Percentiles rank a stretch among this genome's conserved stretches.
These are phyloP conservation scores for Boletellus emodensis DNA, from an alignment of 768 basidiomycete species.

Conservation along the genomic window DNA sequence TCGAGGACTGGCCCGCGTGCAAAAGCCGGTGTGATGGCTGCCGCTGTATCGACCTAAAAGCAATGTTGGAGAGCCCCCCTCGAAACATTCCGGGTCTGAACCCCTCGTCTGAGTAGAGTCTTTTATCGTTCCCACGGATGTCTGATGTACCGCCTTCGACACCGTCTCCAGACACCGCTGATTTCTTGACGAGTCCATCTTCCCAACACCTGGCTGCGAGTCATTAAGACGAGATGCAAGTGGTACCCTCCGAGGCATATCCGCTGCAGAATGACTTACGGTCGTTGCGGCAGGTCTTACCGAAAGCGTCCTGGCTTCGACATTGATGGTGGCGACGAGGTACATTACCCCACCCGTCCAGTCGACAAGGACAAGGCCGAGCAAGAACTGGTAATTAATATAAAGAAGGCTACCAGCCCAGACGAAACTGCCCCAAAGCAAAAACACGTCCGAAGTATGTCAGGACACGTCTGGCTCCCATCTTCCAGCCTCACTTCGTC, in stretches of 20 bases:
- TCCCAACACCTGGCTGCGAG: conserved; percentile 1
- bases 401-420: conserved; percentile 96
- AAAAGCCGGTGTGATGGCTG: conserved; percentile 10
- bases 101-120: neutral
- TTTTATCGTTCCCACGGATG: conserved; percentile 19
- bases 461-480: conserved; percentile 8
- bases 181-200: conserved; percentile 1
- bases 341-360: conserved; percentile 93
- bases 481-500: conserved; percentile 11
- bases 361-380: conserved; percentile 99
- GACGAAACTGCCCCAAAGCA: conserved; percentile 98
- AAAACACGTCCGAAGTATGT: conserved; percentile 97
- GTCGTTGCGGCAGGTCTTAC: conserved; percentile 26
- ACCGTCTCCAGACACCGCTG: neutral
- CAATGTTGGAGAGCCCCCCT: conserved; percentile 5
- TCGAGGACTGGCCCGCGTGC: conserved; percentile 14
- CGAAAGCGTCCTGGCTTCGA: conserved; percentile 49
- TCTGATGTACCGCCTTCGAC: conserved; percentile 6
- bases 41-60: conserved; percentile 8
- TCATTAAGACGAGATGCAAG: conserved; percentile 23
- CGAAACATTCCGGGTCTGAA: conserved; percentile 17
- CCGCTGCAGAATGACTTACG: conserved; percentile 6
- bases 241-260: conserved; percentile 5
- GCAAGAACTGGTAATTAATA: conserved; percentile 86
- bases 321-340: conserved; percentile 65